Base-by-base conservation (phyloP, 1,284 basidiomycete species). In the Inonotus hispidus region DNA sequence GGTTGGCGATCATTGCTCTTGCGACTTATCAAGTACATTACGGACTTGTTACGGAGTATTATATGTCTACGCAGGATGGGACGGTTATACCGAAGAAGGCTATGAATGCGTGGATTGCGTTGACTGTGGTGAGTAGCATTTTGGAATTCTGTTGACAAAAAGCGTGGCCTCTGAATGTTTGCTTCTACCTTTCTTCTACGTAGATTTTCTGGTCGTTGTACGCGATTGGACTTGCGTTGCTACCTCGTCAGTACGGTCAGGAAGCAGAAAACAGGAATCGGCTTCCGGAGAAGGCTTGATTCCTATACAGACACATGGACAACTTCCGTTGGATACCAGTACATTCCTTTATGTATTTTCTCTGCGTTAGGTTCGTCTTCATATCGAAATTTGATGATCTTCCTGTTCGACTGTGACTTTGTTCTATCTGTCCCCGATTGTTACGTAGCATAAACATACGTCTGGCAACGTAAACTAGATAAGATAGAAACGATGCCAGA, bases 131-230 rank as follows among this genome's bases (percentile, higher is more conserved):
- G 25, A 19, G 45, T 58, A 10, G n/a, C 32, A 16, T n/a, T 7
- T n/a, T 37, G 43, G n/a, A n/a, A n/a, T n/a, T n/a, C n/a, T n/a
- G n/a, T n/a, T n/a, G n/a, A n/a, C n/a, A n/a, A n/a, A n/a, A n/a
- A n/a, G n/a, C n/a, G n/a, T 50, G 5, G 35, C 29, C 32, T 8
- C 6, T 49, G 50, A 59, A n/a, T 14, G 3, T 32, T 47, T 8
- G 27, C n/a, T n/a, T 21, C 27, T 27, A 8, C 13, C 13, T 43
- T 21, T 21, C n/a, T 47, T 32, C 61, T 58, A 14, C 62, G 61
- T 46, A 82, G 81, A 63, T 79, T 32, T 80, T 82, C 67, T 82
- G 80, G 77, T 69, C 70, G 2, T 66, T 82, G 13, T 83, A 81
- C 64, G 67, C 67, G 35, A 60, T 73, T 21, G 81, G 80, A 4